These are phyloP conservation scores for Monosporascus sp. DNA, from an alignment of 2,329 filamentous ascomycete genomes.

Conservation along the genomic window DNA sequence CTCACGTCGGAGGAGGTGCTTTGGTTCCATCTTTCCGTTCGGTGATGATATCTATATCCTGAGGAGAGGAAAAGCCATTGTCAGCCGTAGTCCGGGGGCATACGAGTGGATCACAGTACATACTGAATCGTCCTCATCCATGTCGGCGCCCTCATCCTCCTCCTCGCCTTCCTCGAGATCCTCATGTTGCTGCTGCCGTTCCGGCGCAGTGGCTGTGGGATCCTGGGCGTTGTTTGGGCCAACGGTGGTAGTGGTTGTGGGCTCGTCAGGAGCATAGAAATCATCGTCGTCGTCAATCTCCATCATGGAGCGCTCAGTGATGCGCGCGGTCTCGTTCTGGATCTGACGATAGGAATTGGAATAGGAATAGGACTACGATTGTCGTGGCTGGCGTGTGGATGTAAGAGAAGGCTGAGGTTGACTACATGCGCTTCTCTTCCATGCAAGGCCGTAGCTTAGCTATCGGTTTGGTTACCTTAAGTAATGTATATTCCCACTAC, in stretches of 20 bases:
- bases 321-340: too few species aligned
- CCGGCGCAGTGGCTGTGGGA: constrained; percentile 23
- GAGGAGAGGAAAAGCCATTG: background rate
- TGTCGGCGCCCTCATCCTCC: constrained; percentile 54
- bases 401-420: too few species aligned
- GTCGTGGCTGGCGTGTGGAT: too few species aligned
- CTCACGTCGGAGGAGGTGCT: constrained; percentile 53
- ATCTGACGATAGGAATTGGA: too few species aligned
- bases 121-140: constrained; percentile 56
- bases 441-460: too few species aligned
- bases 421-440: too few species aligned
- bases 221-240: constrained; percentile 12
- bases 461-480: too few species aligned
- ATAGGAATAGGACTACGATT: too few species aligned
- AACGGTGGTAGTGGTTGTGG: constrained; percentile 17
- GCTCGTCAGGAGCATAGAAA: constrained; percentile 59
- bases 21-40: constrained; percentile 61
- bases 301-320: constrained; percentile 35
- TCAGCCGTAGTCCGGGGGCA: background rate
- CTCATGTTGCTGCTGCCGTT: constrained; percentile 36
- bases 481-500: too few species aligned
- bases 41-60: constrained; percentile 66
- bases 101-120: constrained; percentile 3
- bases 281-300: constrained; percentile 65
- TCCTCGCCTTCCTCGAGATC: constrained; percentile 61